Conservation (phyloP, 2,329 filamentous ascomycete species). For the Sordariomycetes sp. region DNA sequence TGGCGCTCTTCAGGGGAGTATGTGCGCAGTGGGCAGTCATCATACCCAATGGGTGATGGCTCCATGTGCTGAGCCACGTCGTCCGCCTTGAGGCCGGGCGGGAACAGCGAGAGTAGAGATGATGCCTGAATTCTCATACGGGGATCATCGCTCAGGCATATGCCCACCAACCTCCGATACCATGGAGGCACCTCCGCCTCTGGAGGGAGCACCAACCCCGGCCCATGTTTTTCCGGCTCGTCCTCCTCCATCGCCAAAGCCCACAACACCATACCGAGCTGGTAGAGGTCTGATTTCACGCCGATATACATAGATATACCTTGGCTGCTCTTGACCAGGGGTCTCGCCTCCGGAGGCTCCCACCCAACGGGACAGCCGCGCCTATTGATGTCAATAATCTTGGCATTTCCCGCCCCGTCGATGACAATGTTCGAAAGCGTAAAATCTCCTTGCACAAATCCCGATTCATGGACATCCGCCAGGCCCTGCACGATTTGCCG, state of each 20-base stretch:
- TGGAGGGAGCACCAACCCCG: constrained; percentile 46
- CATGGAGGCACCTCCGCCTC: constrained; percentile 62
- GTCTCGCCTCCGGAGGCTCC: constrained; percentile 87
- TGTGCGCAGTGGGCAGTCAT: not conserved
- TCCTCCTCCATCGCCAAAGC: constrained; percentile 79
- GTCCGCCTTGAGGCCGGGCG: constrained; percentile 18
- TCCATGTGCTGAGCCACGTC: not conserved
- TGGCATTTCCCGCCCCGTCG: constrained; percentile 71
- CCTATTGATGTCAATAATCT: constrained; percentile 97
- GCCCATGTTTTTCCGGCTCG: constrained; percentile 69
- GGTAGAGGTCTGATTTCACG: constrained; percentile 92
- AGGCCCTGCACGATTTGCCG: constrained; percentile 82
- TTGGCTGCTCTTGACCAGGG: constrained; percentile 78
- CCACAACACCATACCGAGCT: constrained; percentile 96
- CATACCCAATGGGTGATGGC: not conserved
- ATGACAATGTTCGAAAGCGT: constrained; percentile 96
- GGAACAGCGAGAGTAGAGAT: constrained; percentile 60
- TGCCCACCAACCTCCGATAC: constrained; percentile 64
- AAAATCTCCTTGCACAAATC: constrained; percentile 96
- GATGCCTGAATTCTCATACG: constrained; percentile 63
- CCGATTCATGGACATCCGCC: constrained; percentile 86
- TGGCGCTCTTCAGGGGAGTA: constrained; percentile 8
- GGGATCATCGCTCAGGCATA: constrained; percentile 67
- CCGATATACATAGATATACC: constrained; percentile 95
- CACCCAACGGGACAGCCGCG: constrained; percentile 95